Conservation (phyloP, 2,329 filamentous ascomycete genomes). For the Aspergillus sojae region DNA sequence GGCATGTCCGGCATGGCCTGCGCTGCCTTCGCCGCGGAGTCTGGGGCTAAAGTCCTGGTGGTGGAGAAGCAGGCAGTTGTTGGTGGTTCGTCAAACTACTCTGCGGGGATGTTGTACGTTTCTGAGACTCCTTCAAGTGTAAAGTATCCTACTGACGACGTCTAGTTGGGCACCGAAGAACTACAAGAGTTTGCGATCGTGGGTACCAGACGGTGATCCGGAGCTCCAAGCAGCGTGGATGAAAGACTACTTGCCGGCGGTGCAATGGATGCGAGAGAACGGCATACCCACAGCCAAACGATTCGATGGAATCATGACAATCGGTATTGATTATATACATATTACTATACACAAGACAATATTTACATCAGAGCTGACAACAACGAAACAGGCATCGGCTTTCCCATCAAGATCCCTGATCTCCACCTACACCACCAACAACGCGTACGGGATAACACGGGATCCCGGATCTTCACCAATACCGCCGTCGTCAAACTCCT, state of each 20-base stretch:
- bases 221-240: conserved; percentile 29
- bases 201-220: conserved; percentile 29
- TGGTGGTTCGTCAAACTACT: conserved; percentile 30
- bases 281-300: conserved; percentile 26
- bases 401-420: conserved; percentile 28
- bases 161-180: conserved; percentile 28
- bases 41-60: conserved; percentile 28
- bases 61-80: conserved; percentile 28
- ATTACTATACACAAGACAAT: neutral
- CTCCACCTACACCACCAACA: conserved; percentile 24
- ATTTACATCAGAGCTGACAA: neutral
- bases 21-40: conserved; percentile 28
- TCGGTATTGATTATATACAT: conserved; percentile 17
- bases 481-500: conserved; percentile 26
- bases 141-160: neutral
- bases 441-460: conserved; percentile 20
- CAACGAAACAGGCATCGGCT: conserved; percentile 24
- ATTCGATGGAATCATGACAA: conserved; percentile 34
- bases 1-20: conserved; percentile 34
- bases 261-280: conserved; percentile 34
- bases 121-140: fast-evolving
- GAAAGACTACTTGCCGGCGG: conserved; percentile 28
- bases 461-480: conserved; percentile 24
- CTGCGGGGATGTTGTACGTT: conserved; percentile 32
- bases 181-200: conserved; percentile 26